Conservation (phyloP, 1,284 basidiomycete genomes). For the Cutaneotrichosporon cutaneum region DNA sequence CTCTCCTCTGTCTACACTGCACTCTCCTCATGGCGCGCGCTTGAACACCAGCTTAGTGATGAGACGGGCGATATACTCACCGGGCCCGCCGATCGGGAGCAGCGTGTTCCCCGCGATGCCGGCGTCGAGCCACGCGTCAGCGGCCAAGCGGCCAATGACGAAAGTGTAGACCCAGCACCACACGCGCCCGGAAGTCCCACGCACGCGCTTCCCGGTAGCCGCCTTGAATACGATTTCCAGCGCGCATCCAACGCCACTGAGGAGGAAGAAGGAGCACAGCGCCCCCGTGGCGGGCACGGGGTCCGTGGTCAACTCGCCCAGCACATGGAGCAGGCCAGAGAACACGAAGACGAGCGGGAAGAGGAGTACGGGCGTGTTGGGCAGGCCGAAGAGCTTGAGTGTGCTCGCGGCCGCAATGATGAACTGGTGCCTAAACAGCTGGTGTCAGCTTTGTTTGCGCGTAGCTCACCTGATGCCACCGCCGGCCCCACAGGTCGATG, state of each 20-base stretch:
- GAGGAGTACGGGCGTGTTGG: conserved; percentile 26
- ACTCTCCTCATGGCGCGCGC: not conserved
- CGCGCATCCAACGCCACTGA: conserved; percentile 38
- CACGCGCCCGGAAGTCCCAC: conserved; percentile 38
- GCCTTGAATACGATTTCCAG: conserved; percentile 21
- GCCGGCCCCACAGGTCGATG: conserved; percentile 49
- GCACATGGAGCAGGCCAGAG: conserved; percentile 45
- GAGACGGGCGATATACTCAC: conserved; percentile 8
- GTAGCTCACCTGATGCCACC: conserved; percentile 52
- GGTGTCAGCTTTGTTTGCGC: not conserved
- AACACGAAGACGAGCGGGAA: conserved; percentile 43
- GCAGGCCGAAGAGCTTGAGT: conserved; percentile 28
- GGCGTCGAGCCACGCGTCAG: conserved; percentile 40
- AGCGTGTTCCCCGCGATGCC: conserved; percentile 15
- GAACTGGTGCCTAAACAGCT: conserved; percentile 41
- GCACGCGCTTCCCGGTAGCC: conserved; percentile 36
- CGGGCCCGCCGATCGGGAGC: conserved; percentile 10
- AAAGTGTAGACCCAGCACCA: conserved; percentile 32
- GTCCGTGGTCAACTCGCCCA: conserved; percentile 41
- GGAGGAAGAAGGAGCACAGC: conserved; percentile 42
- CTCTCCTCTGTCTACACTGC: too few species aligned
- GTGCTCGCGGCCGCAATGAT: conserved; percentile 37
- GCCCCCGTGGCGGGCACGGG: conserved; percentile 37
- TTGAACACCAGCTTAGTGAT: conserved; percentile 4
- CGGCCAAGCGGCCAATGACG: conserved; percentile 33